phyloP scores from a whole-genome alignment of 192 early-diverging fungal species.

The Haplosporangium gracile region DNA sequence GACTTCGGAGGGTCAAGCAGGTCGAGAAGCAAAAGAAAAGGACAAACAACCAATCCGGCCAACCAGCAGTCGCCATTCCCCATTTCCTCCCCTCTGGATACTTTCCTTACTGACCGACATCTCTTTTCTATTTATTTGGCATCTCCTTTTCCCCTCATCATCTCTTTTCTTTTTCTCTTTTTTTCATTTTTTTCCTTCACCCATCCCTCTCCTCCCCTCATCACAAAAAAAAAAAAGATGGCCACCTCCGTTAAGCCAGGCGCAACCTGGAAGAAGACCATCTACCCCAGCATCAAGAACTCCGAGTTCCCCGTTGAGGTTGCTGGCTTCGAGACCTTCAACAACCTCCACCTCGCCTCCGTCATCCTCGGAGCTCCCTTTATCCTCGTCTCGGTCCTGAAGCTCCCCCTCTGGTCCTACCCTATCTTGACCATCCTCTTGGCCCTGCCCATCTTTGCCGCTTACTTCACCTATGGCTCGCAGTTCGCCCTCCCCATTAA shows the following conservation, averaged over 20 bases:
- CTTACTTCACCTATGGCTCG: slow-evolving; percentile 76
- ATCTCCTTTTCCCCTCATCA: not conserved
- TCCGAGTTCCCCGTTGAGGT: slow-evolving; percentile 84
- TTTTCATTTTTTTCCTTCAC: not conserved
- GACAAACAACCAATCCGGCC: not conserved
- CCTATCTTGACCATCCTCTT: slow-evolving; percentile 71
- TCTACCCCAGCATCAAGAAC: slow-evolving; percentile 67
- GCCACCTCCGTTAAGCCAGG: slow-evolving; percentile 54
- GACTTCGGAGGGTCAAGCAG: too few species aligned
- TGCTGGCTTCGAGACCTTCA: slow-evolving; percentile 86
- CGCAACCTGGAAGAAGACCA: slow-evolving; percentile 61
- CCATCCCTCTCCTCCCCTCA: not conserved
- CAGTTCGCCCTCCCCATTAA: slow-evolving; percentile 72
- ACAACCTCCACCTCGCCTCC: slow-evolving; percentile 75
- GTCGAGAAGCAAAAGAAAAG: not conserved
- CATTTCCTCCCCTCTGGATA: not conserved
- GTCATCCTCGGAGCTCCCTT: slow-evolving; percentile 76
- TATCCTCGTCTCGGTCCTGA: slow-evolving; percentile 72
- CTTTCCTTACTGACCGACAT: not conserved
- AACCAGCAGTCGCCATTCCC: not conserved
- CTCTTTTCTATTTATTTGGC: not conserved
- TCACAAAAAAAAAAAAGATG: slow-evolving; percentile 35
- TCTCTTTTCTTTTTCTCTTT: not conserved
- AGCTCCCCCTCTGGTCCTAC: slow-evolving; percentile 71
- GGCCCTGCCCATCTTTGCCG: slow-evolving; percentile 82